Evolutionary conservation across 2,329 filamentous ascomycete genomes (phyloP).

Genomic region (Arthroderma sp.): DNA sequence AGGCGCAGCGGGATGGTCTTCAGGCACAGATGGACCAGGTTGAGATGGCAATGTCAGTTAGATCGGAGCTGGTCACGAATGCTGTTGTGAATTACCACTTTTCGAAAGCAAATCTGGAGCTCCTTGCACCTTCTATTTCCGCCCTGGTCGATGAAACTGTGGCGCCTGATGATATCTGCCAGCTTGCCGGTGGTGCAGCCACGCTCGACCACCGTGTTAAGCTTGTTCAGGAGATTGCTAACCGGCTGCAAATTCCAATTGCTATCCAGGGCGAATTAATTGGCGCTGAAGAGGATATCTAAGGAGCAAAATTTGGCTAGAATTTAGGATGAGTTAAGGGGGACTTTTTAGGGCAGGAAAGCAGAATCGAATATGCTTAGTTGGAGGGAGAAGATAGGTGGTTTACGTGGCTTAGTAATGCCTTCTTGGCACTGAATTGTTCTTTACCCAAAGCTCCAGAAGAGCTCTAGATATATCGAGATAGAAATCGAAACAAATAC

Average conservation of each 20-base stretch:
- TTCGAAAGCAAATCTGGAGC: slow-evolving; percentile 5
- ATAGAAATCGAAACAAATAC: too few species aligned
- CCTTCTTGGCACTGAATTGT: too few species aligned
- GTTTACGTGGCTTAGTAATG: too few species aligned
- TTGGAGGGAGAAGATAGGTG: too few species aligned
- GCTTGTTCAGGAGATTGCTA: slow-evolving; percentile 7
- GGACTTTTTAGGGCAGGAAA: too few species aligned
- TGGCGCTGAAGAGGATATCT: slow-evolving; percentile 2
- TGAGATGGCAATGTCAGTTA: slow-evolving; percentile 7
- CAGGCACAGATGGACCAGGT: slow-evolving; percentile 7
- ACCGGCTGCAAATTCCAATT: slow-evolving; percentile 6
- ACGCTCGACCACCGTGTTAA: slow-evolving; percentile 8
- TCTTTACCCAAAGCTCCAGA: too few species aligned
- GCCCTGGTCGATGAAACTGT: slow-evolving; percentile 7
- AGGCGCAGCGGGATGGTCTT: slow-evolving; percentile 6
- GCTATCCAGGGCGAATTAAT: not conserved
- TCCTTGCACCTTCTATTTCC: slow-evolving; percentile 6
- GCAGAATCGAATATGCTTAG: too few species aligned
- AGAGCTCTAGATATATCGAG: too few species aligned
- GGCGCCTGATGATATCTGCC: slow-evolving; percentile 6
- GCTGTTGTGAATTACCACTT: slow-evolving; percentile 9
- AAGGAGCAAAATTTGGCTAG: too few species aligned
- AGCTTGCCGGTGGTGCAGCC: slow-evolving; percentile 7
- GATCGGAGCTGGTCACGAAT: slow-evolving; percentile 7
- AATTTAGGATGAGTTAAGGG: too few species aligned